A percentile compares a stretch with the other conserved stretches of the same genome.
Conservation (phyloP, 2,329 filamentous ascomycete species). For the Colletotrichum incanum region DNA sequence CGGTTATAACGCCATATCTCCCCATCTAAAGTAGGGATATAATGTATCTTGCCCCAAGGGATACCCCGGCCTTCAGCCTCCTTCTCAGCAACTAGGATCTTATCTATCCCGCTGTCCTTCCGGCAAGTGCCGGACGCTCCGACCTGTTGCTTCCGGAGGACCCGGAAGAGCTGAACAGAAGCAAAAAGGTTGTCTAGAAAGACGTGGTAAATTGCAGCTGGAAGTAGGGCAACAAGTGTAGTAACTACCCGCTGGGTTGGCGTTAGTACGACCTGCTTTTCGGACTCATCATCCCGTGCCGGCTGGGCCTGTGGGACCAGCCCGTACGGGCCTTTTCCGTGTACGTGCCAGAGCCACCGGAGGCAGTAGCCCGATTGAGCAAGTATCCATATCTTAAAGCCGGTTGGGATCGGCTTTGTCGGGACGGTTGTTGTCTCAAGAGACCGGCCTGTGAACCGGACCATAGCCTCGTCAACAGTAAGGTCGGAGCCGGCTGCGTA, state of each 20-base stretch:
- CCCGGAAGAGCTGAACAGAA: neutral
- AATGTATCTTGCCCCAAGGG: neutral
- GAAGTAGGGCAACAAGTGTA: constrained; percentile 1
- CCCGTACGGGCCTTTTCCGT: no score
- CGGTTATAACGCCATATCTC: neutral
- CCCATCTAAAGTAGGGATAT: neutral
- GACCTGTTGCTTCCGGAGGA: neutral
- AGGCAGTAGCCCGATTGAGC: no score
- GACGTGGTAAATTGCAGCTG: neutral
- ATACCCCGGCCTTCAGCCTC: neutral
- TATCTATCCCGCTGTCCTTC: no score
- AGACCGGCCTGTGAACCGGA: no score
- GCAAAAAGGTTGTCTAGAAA: neutral
- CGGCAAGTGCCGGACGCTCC: neutral
- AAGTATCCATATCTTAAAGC: no score
- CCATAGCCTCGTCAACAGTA: no score
- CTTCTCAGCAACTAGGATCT: neutral
- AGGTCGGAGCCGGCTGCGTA: no score
- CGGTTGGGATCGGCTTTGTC: neutral
- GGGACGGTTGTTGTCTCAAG: neutral
- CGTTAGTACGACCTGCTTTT: neutral
- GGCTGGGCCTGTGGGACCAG: neutral
- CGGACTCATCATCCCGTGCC: neutral
- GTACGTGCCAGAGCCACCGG: no score
- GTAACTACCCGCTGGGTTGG: neutral